phyloP scores from a whole-genome alignment of 2,329 filamentous ascomycete genomes.

The Microdochium nivale region DNA sequence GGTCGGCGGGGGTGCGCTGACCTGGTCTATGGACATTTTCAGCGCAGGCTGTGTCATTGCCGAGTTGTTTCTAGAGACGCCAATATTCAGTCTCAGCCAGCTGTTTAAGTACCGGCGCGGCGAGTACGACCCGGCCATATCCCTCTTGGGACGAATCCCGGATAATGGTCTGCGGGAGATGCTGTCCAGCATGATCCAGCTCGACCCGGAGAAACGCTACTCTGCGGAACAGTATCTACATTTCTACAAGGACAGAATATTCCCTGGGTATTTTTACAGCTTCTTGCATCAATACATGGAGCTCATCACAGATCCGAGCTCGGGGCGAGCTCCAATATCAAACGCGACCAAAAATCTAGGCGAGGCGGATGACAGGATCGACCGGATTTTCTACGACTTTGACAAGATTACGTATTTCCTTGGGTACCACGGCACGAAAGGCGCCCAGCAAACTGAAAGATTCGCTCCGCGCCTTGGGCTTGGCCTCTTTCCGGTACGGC shows the following conservation, averaged over 20 bases:
- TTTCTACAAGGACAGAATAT: slow-evolving; percentile 86
- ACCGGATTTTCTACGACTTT: slow-evolving; percentile 87
- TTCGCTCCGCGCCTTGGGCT: slow-evolving; percentile 41
- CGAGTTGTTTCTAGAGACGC: slow-evolving; percentile 87
- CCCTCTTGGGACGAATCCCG: slow-evolving; percentile 76
- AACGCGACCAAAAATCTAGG: slow-evolving; percentile 64
- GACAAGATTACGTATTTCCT: slow-evolving; percentile 97
- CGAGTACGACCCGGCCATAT: slow-evolving; percentile 81
- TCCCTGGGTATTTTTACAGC: slow-evolving; percentile 94
- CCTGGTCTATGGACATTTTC: slow-evolving; percentile 98
- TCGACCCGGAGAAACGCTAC: slow-evolving; percentile 86
- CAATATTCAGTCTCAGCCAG: slow-evolving; percentile 96
- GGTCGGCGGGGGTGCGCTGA: slow-evolving; percentile 40
- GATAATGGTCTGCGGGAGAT: slow-evolving; percentile 82
- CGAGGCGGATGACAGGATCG: slow-evolving; percentile 88
- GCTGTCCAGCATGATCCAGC: slow-evolving; percentile 91
- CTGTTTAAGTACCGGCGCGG: slow-evolving; percentile 89
- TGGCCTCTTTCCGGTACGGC: slow-evolving; percentile 67
- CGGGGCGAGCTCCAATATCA: slow-evolving; percentile 64
- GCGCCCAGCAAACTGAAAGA: slow-evolving; percentile 16
- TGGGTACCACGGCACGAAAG: slow-evolving; percentile 54
- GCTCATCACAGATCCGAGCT: slow-evolving; percentile 82
- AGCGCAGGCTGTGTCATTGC: slow-evolving; percentile 95
- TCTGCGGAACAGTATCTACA: slow-evolving; percentile 90
- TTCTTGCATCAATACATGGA: slow-evolving; percentile 98